Conservation (phyloP, 192 early-diverging fungal species). For the Phlyctochytrium bullatum region DNA sequence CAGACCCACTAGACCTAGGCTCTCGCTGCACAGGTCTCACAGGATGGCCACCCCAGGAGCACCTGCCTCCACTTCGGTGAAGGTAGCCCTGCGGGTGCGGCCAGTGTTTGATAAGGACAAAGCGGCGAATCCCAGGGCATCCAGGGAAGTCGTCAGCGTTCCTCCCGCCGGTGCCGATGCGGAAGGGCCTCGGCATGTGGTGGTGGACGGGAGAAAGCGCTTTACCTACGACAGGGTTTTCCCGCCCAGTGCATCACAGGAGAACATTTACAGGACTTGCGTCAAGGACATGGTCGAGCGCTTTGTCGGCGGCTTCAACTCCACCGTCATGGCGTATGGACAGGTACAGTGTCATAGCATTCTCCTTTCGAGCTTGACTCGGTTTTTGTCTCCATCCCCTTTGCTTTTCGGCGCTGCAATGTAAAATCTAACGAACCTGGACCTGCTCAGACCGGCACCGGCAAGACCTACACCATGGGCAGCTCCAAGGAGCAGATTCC, state of each 20-base stretch:
- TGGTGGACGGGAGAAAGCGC: slow-evolving; percentile 26
- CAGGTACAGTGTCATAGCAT: slow-evolving; percentile 42
- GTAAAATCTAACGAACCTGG: not conserved
- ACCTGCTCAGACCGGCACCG: slow-evolving; percentile 43
- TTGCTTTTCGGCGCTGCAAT: not conserved
- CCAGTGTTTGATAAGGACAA: slow-evolving; percentile 74
- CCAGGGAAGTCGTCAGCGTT: slow-evolving; percentile 44
- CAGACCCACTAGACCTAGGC: too few species aligned
- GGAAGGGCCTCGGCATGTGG: not conserved
- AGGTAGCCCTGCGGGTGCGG: slow-evolving; percentile 78
- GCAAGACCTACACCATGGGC: slow-evolving; percentile 63
- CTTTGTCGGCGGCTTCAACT: slow-evolving; percentile 60
- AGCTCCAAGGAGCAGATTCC: slow-evolving; percentile 32
- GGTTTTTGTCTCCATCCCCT: not conserved
- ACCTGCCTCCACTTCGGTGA: slow-evolving; percentile 38
- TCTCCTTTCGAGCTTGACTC: not conserved
- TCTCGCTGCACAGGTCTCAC: too few species aligned
- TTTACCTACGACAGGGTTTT: slow-evolving; percentile 63
- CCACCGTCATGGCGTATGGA: slow-evolving; percentile 55
- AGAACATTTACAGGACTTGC: slow-evolving; percentile 72
- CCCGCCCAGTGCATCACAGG: slow-evolving; percentile 70
- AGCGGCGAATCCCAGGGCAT: slow-evolving; percentile 33
- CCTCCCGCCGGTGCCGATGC: not conserved
- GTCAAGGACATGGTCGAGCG: slow-evolving; percentile 52
- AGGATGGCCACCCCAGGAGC: not conserved